Percentiles rank a stretch among this genome's conserved stretches.
phyloP scores from a whole-genome alignment of 2,329 filamentous ascomycete genomes.

The Colletotrichum higginsianum region DNA sequence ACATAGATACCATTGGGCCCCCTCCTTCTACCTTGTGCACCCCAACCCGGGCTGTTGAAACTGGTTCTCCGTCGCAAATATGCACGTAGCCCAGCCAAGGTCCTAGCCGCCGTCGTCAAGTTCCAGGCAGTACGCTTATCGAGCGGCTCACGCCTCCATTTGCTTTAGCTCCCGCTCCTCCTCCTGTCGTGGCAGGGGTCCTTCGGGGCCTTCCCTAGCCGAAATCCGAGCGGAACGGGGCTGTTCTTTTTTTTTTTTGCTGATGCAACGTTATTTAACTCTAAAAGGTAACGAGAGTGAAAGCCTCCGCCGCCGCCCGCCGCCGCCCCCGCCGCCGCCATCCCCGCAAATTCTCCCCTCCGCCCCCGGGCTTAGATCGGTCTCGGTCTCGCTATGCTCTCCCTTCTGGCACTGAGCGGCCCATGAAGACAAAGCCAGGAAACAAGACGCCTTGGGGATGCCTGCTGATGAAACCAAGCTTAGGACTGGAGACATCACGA shows the following conservation, averaged over 20 bases:
- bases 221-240: constrained; percentile 5
- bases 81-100: neutral
- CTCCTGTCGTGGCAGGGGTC: constrained; percentile 7
- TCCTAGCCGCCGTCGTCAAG: neutral
- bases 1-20: no score
- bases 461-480: no score
- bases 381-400: no score
- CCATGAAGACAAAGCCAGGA: no score
- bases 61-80: neutral
- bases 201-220: neutral
- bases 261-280: constrained; percentile 32
- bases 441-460: no score
- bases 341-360: neutral
- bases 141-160: neutral
- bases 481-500: neutral
- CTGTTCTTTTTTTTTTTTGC: neutral
- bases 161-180: constrained; percentile 11
- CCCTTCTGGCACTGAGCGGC: no score
- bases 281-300: neutral
- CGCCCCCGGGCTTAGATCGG: no score
- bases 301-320: neutral
- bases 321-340: neutral
- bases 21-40: neutral
- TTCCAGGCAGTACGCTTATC: neutral
- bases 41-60: neutral